Evolutionary conservation across 352 stramenopile species (phyloP).

Genomic region (Halophytophthora batemanensis): DNA sequence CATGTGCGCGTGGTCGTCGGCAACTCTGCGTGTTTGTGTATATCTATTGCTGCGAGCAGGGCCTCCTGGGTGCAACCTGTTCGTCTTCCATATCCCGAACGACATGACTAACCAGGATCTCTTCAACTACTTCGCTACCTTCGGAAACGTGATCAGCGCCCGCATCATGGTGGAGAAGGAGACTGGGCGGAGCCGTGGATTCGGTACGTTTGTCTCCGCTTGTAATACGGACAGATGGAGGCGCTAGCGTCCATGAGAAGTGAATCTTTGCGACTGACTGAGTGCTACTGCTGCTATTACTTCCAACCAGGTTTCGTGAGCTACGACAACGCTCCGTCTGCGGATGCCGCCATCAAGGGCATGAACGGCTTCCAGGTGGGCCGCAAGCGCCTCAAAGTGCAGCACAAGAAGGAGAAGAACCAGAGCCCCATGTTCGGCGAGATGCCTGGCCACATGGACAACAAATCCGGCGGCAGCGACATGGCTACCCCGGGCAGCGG

Average conservation of each 20-base stretch:
- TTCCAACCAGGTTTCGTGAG: conserved; percentile 91
- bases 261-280: conserved; percentile 2
- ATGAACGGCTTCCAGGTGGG: conserved; percentile 96
- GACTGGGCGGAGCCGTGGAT: conserved; percentile 92
- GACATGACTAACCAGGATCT: conserved; percentile 97
- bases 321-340: conserved; percentile 92
- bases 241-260: too few species aligned
- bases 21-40: conserved; percentile 38
- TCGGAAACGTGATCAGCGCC: conserved; percentile 95
- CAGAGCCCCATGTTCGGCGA: conserved; percentile 67
- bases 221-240: too few species aligned
- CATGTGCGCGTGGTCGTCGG: conserved; percentile 42
- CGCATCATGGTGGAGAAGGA: conserved; percentile 97
- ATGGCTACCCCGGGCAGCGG: conserved; percentile 29
- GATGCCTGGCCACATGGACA: conserved; percentile 52
- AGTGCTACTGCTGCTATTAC: not conserved
- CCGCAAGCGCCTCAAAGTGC: conserved; percentile 96
- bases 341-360: conserved; percentile 91
- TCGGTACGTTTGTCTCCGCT: too few species aligned
- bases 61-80: conserved; percentile 95
- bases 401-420: conserved; percentile 92
- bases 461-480: conserved; percentile 36
- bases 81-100: conserved; percentile 98
- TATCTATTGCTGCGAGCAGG: conserved; percentile 59
- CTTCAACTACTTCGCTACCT: conserved; percentile 95